Evolutionary conservation across 1,284 basidiomycete species (phyloP), one percentile per base, ranked within the genome.

Genomic region (Marasmius oreades): DNA sequence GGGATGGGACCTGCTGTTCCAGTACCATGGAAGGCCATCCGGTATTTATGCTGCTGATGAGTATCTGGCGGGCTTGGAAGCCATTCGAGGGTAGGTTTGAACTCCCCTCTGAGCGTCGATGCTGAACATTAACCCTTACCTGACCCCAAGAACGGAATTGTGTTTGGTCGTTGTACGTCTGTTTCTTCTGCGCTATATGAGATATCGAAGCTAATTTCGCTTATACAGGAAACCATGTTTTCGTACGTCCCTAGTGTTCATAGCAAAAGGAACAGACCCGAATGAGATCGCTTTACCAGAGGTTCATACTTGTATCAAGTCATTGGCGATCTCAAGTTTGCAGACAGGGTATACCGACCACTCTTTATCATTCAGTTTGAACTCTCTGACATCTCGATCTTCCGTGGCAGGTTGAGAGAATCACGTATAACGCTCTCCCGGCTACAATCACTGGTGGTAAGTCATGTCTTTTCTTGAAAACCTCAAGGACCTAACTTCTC

Each of bases 351-450:
- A 55, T 18, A 68, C 63, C n/a, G 50, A 55, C 14, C 7, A 18
- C 46, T 52, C 12, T 50, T 23, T 18, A 22, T 44, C n/a, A 39
- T 28, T n/a, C n/a, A n/a, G n/a, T n/a, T n/a, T n/a, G n/a, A n/a
- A n/a, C n/a, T 43, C 5, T n/a, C 20, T 42, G 6, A 7, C 42
- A 28, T 12, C 52, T 46, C 26, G 33, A n/a, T 20, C 44, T 5
- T 28, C 23, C 36, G 16, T 52, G 2, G 18, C 28, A 81, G 79
- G 80, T 81, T 11, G 82, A 84, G 64, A 70, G 78, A 37, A 83
- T 83, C 62, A 73, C 81, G 1, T 83, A 82, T 66, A 83, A 84
- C 62, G 80, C 81, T 3, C 72, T 84, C 22, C 81, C 81, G 5
- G 81, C 78, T 1, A 80, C 78, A 0, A 62, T 82, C 24, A 83